Evolutionary conservation across 2,329 filamentous ascomycete genomes (phyloP), one percentile per base, ranked within the genome.

Genomic region (Calonectria multiphialidica): DNA sequence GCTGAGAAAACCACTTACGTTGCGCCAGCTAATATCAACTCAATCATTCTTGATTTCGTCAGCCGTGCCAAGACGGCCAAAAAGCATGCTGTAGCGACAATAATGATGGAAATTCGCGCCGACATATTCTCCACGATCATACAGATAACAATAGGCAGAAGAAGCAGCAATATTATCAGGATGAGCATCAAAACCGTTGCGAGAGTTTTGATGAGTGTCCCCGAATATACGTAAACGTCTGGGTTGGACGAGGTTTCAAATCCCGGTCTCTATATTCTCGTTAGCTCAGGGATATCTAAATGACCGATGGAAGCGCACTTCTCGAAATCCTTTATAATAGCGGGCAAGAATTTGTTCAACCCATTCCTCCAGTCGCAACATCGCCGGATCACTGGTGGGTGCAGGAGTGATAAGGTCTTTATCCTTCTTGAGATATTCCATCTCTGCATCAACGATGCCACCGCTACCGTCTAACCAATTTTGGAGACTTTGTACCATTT

Each of bases 1-100:
- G 15, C 44, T 10, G 13, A 23, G 25, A 25, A 13, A 33, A 4
- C 23, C 9, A 80, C 76, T 37, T n/a, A 70, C 68, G 68, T 70
- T 37, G 68, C 44, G 12, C 68, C 68, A 37, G 61, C 61, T 16
- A 70, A 35, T 16, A 66, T 59, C 15, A 70, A 10, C 45, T 70
- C 68, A 18, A 70, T 59, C 30, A 62, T 59, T 37, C 40, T 70
- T 15, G 59, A 47, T 12, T 21, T 44, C 5, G 59, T 65, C 16
- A 70, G 9, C 13, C n/a, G 40, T 3, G 59, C 44, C 3, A 70
- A 30, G 2, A 67, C 9, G 8, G 50, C 25, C 7, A 71, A 21
- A 28, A 42, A 71, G 4, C 2, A 49, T 6, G 59, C 25, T 3
- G 68, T 70, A 16, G 40, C 40, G 3, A 55, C 2, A 21, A 65